Percentiles rank a stretch among this genome's conserved stretches.
These are phyloP conservation scores for Fusarium sterilihyphosum DNA, from an alignment of 2,329 filamentous ascomycete genomes.

Conservation along the genomic window DNA sequence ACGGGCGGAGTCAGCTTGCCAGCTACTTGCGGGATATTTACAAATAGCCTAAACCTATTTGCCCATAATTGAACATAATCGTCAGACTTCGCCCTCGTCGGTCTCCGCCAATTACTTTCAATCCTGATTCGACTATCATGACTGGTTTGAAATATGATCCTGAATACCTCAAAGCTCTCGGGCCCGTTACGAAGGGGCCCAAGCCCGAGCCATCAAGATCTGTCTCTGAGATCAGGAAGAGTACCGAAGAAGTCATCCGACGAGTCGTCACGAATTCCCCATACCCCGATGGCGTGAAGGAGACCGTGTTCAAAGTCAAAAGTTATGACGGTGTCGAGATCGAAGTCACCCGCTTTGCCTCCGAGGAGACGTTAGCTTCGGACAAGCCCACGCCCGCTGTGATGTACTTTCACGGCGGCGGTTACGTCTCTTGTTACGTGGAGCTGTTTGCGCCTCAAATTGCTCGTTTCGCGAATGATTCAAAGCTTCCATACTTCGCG, in stretches of 20 bases:
- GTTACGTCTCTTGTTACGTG: slow-evolving; percentile 7
- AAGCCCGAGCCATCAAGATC: neutral
- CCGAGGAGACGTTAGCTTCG: neutral
- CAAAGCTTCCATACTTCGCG: slow-evolving; percentile 19
- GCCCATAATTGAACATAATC: neutral
- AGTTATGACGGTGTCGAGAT: slow-evolving; percentile 5
- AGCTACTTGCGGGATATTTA: neutral
- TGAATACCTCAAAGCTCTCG: neutral
- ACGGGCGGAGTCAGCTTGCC: neutral
- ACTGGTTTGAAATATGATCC: slow-evolving; percentile 11
- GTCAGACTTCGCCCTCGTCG: neutral
- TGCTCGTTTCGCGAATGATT: slow-evolving; percentile 5
- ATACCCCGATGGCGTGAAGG: neutral
- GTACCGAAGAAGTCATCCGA: neutral
- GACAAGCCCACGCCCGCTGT: neutral
- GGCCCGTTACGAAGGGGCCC: neutral
- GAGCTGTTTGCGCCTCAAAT: slow-evolving; percentile 15
- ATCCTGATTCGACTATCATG: neutral
- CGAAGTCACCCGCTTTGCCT: slow-evolving; percentile 14
- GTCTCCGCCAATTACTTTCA: fast-evolving
- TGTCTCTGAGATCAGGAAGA: neutral
- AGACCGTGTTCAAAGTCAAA: slow-evolving; percentile 8
- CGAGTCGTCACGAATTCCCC: neutral
- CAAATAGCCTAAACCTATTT: neutral
- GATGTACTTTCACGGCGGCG: slow-evolving; percentile 21